A percentile compares a stretch with the other conserved stretches of the same genome.
These are phyloP conservation scores for Phytophthora hibernalis DNA, from an alignment of 352 stramenopile species.

Conservation along the genomic window DNA sequence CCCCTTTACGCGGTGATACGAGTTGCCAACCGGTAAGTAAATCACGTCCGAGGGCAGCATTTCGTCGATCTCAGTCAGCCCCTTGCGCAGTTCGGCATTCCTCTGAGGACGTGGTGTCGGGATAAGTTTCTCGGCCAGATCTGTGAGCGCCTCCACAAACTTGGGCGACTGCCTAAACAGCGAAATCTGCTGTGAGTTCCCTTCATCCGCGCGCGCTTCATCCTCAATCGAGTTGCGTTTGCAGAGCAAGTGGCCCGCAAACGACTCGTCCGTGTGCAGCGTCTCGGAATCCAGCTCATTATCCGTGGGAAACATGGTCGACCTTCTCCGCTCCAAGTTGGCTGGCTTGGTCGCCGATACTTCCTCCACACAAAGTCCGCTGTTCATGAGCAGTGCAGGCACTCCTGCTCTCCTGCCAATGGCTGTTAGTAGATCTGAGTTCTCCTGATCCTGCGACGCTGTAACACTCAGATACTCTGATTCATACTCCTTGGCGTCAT, in stretches of 20 bases:
- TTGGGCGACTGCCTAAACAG: slow-evolving; percentile 75
- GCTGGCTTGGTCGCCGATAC: slow-evolving; percentile 51
- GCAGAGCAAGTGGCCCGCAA: slow-evolving; percentile 58
- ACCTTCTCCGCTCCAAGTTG: slow-evolving; percentile 62
- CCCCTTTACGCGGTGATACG: slow-evolving; percentile 75
- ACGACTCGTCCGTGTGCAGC: slow-evolving; percentile 58
- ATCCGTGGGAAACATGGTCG: slow-evolving; percentile 69
- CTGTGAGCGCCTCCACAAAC: slow-evolving; percentile 75
- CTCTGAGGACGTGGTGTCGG: slow-evolving; percentile 48
- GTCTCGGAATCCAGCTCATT: slow-evolving; percentile 43
- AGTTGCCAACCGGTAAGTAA: slow-evolving; percentile 82
- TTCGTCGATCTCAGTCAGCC: slow-evolving; percentile 54
- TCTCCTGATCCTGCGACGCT: slow-evolving; percentile 62
- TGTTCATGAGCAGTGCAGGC: slow-evolving; percentile 77
- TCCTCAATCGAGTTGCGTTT: slow-evolving; percentile 65
- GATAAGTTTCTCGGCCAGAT: slow-evolving; percentile 74
- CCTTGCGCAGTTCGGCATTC: slow-evolving; percentile 57
- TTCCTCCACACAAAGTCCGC: slow-evolving; percentile 74
- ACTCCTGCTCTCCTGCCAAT: slow-evolving; percentile 75
- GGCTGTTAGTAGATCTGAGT: slow-evolving; percentile 65
- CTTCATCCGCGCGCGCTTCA: slow-evolving; percentile 65
- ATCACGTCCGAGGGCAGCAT: slow-evolving; percentile 78
- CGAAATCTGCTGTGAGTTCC: slow-evolving; percentile 63
- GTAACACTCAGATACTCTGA: slow-evolving; percentile 82
- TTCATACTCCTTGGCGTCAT: slow-evolving; percentile 65